These are phyloP conservation scores for Myxozyma udenii DNA, from an alignment of 805 yeast species.

Conservation along the genomic window DNA sequence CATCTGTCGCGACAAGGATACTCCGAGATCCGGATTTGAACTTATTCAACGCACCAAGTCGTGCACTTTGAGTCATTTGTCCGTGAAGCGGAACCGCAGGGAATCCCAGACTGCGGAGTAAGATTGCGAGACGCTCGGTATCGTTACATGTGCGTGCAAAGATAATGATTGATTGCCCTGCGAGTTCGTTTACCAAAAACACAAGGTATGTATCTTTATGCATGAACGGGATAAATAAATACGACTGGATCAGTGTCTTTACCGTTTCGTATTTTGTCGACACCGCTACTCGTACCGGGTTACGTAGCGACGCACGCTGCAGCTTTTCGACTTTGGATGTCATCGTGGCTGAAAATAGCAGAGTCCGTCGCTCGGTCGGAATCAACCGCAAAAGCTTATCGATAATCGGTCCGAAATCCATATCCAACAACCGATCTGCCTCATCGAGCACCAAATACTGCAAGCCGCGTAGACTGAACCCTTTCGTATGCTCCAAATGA, in stretches of 20 bases:
- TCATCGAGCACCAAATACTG: constrained; percentile 94
- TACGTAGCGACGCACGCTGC: constrained; percentile 83
- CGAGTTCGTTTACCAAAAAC: constrained; percentile 73
- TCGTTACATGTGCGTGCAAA: constrained; percentile 95
- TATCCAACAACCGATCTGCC: constrained; percentile 98
- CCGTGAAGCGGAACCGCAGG: constrained; percentile 93
- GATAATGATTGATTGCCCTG: constrained; percentile 82
- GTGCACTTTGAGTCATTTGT: constrained; percentile 77
- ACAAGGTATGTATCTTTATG: constrained; percentile 84
- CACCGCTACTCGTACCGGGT: constrained; percentile 90
- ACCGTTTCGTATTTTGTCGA: constrained; percentile 88
- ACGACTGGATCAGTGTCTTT: constrained; percentile 82
- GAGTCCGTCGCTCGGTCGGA: constrained; percentile 76
- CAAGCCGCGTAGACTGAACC: constrained; percentile 76
- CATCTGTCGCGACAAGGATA: constrained; percentile 96
- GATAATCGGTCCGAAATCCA: constrained; percentile 94
- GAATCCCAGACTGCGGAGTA: constrained; percentile 78
- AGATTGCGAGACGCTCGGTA: constrained; percentile 81
- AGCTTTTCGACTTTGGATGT: constrained; percentile 91
- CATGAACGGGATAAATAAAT: constrained; percentile 89
- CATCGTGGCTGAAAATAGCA: constrained; percentile 93
- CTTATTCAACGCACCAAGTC: constrained; percentile 87
- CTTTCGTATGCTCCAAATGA: constrained; percentile 92
- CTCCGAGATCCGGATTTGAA: constrained; percentile 91
- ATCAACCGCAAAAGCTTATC: constrained; percentile 80